Conservation (phyloP, 2,329 filamentous ascomycete genomes). For the Nannizziopsis arthrosporioides region DNA sequence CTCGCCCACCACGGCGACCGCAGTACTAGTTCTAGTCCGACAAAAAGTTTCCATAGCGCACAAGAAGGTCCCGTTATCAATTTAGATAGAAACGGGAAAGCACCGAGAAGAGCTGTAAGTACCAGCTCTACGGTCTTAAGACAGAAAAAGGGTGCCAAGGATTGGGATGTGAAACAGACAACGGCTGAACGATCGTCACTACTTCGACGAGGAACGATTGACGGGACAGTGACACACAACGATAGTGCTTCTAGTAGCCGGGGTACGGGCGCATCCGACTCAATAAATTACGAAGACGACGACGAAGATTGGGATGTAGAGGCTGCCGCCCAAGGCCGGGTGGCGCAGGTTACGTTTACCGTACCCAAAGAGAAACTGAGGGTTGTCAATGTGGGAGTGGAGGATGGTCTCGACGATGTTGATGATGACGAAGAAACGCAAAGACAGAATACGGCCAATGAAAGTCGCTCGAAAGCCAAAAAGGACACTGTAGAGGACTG, state of each 20-base stretch:
- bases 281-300: constrained; percentile 21
- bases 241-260: constrained; percentile 5
- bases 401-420: constrained; percentile 24
- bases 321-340: constrained; percentile 54
- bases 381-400: constrained; percentile 68
- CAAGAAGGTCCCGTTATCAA: constrained; percentile 4
- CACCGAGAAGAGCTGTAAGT: constrained; percentile 38
- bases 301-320: constrained; percentile 63
- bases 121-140: constrained; percentile 39
- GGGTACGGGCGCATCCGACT: constrained; percentile 7
- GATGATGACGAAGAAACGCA: constrained; percentile 11
- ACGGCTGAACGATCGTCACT: constrained; percentile 12
- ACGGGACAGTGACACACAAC: constrained; percentile 6
- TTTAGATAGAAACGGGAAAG: constrained; percentile 9
- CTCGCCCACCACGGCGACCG: constrained; percentile 7
- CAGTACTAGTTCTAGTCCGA: constrained; percentile 20
- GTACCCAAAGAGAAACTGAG: constrained; percentile 75
- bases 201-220: constrained; percentile 9
- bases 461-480: neutral
- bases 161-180: constrained; percentile 39
- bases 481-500: neutral
- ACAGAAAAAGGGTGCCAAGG: constrained; percentile 41
- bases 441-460: neutral
- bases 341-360: constrained; percentile 83
- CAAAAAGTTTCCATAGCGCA: constrained; percentile 16